A percentile compares a stretch with the other conserved stretches of the same genome.
phyloP scores from a whole-genome alignment of 2,329 filamentous ascomycete genomes.

The Colletotrichum sp. region DNA sequence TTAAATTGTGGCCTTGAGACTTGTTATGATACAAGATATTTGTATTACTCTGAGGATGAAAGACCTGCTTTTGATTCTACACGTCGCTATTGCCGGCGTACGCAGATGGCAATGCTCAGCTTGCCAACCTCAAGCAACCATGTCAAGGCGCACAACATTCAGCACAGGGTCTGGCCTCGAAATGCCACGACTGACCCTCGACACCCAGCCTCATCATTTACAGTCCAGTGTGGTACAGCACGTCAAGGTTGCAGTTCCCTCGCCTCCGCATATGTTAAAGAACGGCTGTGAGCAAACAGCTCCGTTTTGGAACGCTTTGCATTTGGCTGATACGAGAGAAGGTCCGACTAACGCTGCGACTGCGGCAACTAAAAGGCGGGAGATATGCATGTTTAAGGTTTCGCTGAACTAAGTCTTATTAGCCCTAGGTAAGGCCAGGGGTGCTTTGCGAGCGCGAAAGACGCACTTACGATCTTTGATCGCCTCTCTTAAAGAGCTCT shows the following conservation, averaged over 20 bases:
- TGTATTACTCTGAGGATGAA: no score
- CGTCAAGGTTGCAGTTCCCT: not conserved
- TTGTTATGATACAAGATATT: no score
- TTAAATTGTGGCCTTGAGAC: no score
- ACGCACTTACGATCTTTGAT: not conserved
- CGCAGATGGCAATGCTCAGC: not conserved
- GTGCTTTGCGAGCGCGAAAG: not conserved
- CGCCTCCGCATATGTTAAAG: not conserved
- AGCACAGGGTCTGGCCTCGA: not conserved
- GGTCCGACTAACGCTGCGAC: not conserved
- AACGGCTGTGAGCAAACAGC: not conserved
- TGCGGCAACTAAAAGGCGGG: not conserved
- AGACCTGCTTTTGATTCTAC: not conserved
- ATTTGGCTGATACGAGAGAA: not conserved
- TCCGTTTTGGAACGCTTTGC: rapidly evolving
- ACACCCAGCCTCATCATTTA: not conserved
- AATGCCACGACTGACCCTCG: not conserved
- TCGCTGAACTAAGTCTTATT: not conserved
- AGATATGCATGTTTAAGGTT: not conserved
- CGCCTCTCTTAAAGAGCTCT: not conserved
- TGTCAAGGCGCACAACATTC: not conserved
- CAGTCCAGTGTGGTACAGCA: not conserved
- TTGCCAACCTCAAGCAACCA: not conserved
- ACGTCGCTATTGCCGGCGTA: not conserved
- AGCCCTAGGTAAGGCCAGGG: not conserved